phyloP scores from a whole-genome alignment of 176 grass and related monocot genomes.

The Lolium perenne region DNA sequence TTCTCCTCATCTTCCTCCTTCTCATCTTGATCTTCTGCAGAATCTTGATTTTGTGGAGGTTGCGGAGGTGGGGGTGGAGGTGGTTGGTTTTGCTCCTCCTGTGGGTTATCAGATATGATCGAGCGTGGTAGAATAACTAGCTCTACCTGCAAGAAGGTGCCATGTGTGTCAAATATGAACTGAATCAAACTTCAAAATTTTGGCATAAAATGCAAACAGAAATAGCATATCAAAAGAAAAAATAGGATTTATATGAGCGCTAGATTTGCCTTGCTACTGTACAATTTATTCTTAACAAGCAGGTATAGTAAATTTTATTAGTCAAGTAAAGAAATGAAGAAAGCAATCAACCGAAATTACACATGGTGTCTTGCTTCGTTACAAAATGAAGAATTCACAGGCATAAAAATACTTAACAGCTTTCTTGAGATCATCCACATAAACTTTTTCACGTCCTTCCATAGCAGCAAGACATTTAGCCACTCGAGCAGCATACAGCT shows the following conservation, averaged over 20 bases:
- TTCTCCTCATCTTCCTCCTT: constrained; percentile 87
- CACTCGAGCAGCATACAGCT: constrained; percentile 96
- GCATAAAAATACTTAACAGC: constrained; percentile 70
- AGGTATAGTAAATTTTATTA: constrained; percentile 14
- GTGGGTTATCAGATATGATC: constrained; percentile 85
- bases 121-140: constrained; percentile 96
- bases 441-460: constrained; percentile 98
- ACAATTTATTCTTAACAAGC: constrained; percentile 18
- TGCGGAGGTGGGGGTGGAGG: constrained; percentile 84
- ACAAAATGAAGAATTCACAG: constrained; percentile 35
- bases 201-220: not conserved
- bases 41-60: constrained; percentile 92
- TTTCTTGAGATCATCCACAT: constrained; percentile 98
- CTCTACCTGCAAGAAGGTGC: constrained; percentile 75
- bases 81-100: constrained; percentile 87
- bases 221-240: constrained; percentile 34
- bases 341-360: constrained; percentile 30
- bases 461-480: constrained; percentile 98
- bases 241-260: not conserved
- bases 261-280: not conserved
- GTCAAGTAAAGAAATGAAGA: constrained; percentile 31
- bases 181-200: not conserved
- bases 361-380: constrained; percentile 17
- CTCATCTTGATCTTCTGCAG: constrained; percentile 87
- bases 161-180: constrained; percentile 24